Evolutionary conservation across 495 filamentous ascomycete genomes (phyloP), one percentile per base, ranked within the genome.

Genomic region (Sabuloglossum arenarium): DNA sequence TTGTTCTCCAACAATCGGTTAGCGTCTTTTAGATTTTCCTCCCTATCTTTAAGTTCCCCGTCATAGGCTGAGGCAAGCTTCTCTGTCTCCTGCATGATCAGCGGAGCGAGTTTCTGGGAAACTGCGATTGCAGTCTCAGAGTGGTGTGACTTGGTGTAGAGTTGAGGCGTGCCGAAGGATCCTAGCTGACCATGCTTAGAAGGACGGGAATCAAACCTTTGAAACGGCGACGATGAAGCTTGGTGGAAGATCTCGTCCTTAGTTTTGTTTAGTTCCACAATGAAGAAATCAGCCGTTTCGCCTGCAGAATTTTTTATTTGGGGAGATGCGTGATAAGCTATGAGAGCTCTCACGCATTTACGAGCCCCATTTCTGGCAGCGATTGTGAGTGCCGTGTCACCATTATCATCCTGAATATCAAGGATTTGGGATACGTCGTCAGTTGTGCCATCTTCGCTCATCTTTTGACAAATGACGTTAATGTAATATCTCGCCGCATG

Each of bases 401-500:
- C 90, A 39, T 84, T 78, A 16, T 79, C 68, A 65, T 98, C 90
- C 62, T 86, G 84, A 23, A 70, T 72, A 61, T 96, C 75, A 45
- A 94, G 63, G 23, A 84, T 73, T 6, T 70, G 65, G 50, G 84
- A 80, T 21, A 95, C 75, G 50, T 86, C 80, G 55, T 81, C 76
- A 19, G 77, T 74, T 10, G 78, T 72, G 54, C 76, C 75, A 0
- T 76, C 73, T 60, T 88, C 81, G 56, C 76, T 74, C 25, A 98
- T 71, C 67, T 82, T 89, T 66, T 89, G 84, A 29, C 96, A 73
- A n/a, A 96, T 75, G 54, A 83, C 79, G 63, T 96, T 89, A 31
- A 94, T 78, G 65, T 98, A 98, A 63, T 97, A 96, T 16, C 85
- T 78, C 21, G 87, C 85, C 60, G 81, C 88, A 27, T 83, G 80